A percentile compares a stretch with the other conserved stretches of the same genome.
These are phyloP conservation scores for Fragaria ananassa DNA, from an alignment of 306 rosid species.

Conservation along the genomic window DNA sequence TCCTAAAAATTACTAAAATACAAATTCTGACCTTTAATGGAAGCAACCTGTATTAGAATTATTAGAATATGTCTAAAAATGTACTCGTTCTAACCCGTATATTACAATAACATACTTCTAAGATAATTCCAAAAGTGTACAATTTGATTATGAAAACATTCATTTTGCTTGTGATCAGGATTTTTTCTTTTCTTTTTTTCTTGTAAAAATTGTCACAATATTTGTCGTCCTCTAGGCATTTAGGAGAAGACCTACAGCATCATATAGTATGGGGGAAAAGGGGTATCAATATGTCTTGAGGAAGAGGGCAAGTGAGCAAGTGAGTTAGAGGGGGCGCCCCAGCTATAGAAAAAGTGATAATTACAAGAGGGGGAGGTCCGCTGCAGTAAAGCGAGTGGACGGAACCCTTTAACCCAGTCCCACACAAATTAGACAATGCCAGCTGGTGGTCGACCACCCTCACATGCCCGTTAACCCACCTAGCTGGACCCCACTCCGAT, in stretches of 20 bases:
- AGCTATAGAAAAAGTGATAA: neutral
- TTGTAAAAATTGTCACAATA: too few relatives aligned
- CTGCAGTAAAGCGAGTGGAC: conserved; percentile 13
- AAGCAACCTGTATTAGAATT: too few relatives aligned
- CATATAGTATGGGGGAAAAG: neutral
- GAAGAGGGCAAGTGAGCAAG: neutral
- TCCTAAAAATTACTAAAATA: too few relatives aligned
- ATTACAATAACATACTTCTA: too few relatives aligned
- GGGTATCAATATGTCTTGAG: neutral
- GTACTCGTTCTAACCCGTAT: neutral
- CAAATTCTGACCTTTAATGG: too few relatives aligned
- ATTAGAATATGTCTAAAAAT: neutral
- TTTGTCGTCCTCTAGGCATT: neutral
- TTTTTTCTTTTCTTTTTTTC: too few relatives aligned
- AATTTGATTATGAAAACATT: neutral
- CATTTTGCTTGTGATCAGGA: neutral
- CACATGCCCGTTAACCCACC: conserved; percentile 40
- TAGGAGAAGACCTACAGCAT: neutral
- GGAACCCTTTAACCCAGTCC: conserved; percentile 19
- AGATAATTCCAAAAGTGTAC: neutral
- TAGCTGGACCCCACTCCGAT: conserved; percentile 22
- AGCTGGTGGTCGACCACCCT: conserved; percentile 57
- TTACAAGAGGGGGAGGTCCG: neutral
- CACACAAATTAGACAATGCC: conserved; percentile 45
- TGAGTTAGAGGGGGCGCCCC: neutral